Conservation (phyloP, 2,329 filamentous ascomycete genomes). For the Canariomyces notabilis region DNA sequence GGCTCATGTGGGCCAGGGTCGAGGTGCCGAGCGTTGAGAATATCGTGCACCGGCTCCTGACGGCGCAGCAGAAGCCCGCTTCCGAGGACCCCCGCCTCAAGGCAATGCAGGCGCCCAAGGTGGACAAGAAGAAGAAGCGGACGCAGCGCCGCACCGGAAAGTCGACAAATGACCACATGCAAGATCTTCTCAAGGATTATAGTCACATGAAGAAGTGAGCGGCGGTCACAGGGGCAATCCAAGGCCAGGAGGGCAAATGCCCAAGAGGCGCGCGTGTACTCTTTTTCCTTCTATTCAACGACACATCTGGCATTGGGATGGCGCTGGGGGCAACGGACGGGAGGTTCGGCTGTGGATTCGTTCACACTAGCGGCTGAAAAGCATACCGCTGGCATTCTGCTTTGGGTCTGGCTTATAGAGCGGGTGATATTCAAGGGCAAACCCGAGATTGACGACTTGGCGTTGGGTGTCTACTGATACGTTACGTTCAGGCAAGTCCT, state of each 20-base stretch:
- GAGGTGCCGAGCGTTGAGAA: slow-evolving; percentile 70
- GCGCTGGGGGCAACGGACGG: slow-evolving; percentile 1
- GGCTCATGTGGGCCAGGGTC: slow-evolving; percentile 75
- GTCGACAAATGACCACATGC: slow-evolving; percentile 85
- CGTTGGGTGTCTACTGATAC: not conserved
- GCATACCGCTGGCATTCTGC: not conserved
- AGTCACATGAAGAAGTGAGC: slow-evolving; percentile 41
- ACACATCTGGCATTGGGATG: slow-evolving; percentile 9
- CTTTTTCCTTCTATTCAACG: not conserved
- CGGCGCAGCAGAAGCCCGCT: slow-evolving; percentile 76
- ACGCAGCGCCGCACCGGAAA: slow-evolving; percentile 64
- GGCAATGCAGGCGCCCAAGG: slow-evolving; percentile 49
- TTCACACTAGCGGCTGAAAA: not conserved
- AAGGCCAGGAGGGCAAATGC: not conserved
- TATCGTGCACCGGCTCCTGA: slow-evolving; percentile 70
- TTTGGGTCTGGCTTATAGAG: slow-evolving; percentile 5
- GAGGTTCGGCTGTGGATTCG: not conserved
- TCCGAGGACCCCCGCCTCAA: slow-evolving; percentile 69
- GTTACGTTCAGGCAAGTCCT: no score
- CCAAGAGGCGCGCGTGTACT: not conserved
- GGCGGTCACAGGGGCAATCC: no score
- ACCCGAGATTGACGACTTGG: slow-evolving; percentile 1
- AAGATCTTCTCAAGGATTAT: slow-evolving; percentile 71
- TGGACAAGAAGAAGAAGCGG: slow-evolving; percentile 71
- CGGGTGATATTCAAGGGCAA: not conserved